phyloP scores from a whole-genome alignment of 2,329 filamentous ascomycete genomes.

The Phyllachora maydis region DNA sequence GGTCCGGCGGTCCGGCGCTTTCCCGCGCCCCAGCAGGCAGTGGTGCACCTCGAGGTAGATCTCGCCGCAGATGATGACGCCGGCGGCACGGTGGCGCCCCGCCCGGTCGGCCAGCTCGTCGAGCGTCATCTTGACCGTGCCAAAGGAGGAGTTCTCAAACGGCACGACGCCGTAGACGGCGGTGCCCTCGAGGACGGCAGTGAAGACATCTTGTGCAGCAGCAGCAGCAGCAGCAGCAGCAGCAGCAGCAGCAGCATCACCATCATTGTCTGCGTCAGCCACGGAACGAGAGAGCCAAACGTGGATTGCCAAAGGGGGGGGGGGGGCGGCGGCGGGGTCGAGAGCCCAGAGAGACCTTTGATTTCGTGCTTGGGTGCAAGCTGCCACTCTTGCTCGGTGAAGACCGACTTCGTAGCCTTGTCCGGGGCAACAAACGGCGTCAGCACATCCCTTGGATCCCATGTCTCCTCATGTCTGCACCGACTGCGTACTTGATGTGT shows the following conservation, averaged over 20 bases:
- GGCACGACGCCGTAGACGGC: conserved; percentile 65
- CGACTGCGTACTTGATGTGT: conserved; percentile 7
- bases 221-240: no score
- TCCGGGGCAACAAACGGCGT: no score
- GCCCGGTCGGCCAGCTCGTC: conserved; percentile 69
- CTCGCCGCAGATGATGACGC: conserved; percentile 48
- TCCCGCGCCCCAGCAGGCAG: conserved; percentile 46
- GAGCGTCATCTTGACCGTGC: conserved; percentile 74
- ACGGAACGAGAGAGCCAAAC: no score
- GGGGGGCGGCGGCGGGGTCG: conserved; percentile 1
- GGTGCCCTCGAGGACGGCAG: conserved; percentile 45
- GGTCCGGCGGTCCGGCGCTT: neutral
- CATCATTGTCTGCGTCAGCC: no score
- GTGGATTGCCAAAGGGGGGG: conserved; percentile 11
- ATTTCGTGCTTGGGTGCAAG: conserved; percentile 30
- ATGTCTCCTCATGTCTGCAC: no score
- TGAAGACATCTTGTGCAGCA: conserved; percentile 73
- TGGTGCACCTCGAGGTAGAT: conserved; percentile 77
- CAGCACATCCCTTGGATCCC: no score
- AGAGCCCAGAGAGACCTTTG: conserved; percentile 11
- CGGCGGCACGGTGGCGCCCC: conserved; percentile 41
- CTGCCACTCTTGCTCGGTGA: conserved; percentile 23
- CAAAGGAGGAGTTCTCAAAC: conserved; percentile 92
- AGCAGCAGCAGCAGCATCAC: conserved; percentile 2
- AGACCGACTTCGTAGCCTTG: conserved; percentile 16